phyloP scores from a whole-genome alignment of 345 rosid genomes.

The Eucalyptus brandiana region DNA sequence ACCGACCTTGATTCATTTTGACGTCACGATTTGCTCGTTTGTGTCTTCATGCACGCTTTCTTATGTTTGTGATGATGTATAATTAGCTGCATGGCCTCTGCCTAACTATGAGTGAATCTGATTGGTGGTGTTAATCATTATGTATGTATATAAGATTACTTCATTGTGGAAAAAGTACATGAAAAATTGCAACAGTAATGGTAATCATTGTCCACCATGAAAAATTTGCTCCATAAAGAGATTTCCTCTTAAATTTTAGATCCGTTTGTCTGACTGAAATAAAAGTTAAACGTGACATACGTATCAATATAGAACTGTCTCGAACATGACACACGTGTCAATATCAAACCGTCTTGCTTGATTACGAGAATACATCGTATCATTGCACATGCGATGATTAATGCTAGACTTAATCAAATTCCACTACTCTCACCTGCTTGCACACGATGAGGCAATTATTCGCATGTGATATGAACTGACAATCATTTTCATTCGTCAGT shows the following conservation, averaged over 20 bases:
- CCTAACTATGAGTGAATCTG: background rate
- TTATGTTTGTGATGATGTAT: background rate
- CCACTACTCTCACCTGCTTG: background rate
- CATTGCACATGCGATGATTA: background rate
- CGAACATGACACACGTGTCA: background rate
- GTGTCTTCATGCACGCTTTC: background rate
- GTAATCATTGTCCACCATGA: background rate
- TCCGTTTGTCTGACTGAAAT: accelerated
- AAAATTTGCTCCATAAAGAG: background rate
- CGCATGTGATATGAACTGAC: background rate
- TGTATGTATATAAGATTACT: background rate
- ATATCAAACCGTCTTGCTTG: accelerated
- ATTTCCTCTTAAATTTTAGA: accelerated
- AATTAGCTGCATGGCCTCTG: background rate
- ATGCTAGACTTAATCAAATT: background rate
- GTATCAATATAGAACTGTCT: accelerated
- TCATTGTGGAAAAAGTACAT: background rate
- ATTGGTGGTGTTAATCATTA: background rate
- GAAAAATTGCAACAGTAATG: background rate
- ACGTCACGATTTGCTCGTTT: background rate
- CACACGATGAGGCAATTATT: background rate
- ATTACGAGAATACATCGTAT: background rate
- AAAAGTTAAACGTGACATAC: background rate
- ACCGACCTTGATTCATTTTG: background rate
- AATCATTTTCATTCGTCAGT: background rate